Percentiles rank a stretch among this genome's conserved stretches.
phyloP scores from a whole-genome alignment of 2,329 filamentous ascomycete species.

The Acrocalymma vagum region DNA sequence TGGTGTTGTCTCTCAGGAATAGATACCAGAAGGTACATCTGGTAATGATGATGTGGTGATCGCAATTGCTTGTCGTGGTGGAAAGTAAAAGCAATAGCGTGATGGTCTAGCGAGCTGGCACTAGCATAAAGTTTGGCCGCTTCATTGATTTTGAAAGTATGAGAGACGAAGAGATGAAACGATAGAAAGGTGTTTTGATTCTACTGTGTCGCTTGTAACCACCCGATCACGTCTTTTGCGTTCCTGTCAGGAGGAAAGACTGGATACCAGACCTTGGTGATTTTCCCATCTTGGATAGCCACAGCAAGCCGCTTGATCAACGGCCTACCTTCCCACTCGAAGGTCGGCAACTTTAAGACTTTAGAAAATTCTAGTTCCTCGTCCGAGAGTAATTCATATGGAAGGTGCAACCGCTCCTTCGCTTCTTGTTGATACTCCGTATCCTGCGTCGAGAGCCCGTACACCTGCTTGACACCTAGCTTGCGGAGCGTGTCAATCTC shows the following conservation, averaged over 20 bases:
- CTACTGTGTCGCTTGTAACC: no score
- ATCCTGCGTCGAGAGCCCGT: conserved; percentile 51
- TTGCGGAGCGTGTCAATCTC: conserved; percentile 22
- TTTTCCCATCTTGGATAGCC: conserved; percentile 49
- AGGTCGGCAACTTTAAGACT: conserved; percentile 47
- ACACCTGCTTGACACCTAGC: conserved; percentile 39
- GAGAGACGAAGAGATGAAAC: no score
- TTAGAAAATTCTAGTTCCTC: conserved; percentile 45
- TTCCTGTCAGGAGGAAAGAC: conserved; percentile 53
- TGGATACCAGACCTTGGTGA: conserved; percentile 54
- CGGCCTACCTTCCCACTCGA: conserved; percentile 48
- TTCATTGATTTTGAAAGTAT: no score
- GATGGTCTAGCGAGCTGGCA: no score
- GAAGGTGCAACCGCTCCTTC: conserved; percentile 48
- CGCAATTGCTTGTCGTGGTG: no score
- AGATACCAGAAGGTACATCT: no score
- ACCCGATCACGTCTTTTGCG: conserved; percentile 49
- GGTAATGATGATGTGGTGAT: no score
- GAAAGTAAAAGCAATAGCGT: no score
- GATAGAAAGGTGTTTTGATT: no score
- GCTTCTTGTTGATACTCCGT: conserved; percentile 51
- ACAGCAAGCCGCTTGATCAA: conserved; percentile 51
- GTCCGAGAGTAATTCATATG: conserved; percentile 53
- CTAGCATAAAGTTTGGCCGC: no score
- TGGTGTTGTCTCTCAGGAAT: no score